Evolutionary conservation across 1,284 basidiomycete species (phyloP).

Genomic region (Lentinus polychrous): DNA sequence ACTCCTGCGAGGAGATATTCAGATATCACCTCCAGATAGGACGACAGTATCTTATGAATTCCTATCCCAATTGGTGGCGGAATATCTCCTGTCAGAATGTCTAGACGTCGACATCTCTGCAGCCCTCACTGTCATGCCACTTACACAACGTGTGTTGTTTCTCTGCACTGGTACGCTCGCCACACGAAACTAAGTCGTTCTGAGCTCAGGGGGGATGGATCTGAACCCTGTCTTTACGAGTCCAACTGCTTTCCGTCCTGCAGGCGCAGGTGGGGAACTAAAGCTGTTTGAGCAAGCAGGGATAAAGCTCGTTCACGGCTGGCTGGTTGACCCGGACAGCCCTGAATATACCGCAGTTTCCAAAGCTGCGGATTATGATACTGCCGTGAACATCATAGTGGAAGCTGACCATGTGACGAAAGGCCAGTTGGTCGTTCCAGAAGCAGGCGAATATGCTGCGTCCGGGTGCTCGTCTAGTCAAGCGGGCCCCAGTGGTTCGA

Average conservation of each 20-base stretch:
- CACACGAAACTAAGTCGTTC: not conserved
- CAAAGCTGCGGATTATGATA: conserved; percentile 58
- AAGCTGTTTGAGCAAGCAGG: conserved; percentile 79
- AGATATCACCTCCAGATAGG: conserved; percentile 58
- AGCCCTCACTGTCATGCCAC: conserved; percentile 77
- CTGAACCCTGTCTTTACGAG: conserved; percentile 79
- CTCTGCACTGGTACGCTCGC: not conserved
- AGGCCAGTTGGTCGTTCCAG: conserved; percentile 45
- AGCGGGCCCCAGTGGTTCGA: conserved; percentile 4
- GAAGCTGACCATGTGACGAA: conserved; percentile 69
- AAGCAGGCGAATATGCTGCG: conserved; percentile 19
- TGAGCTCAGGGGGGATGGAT: conserved; percentile 65
- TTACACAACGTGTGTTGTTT: conserved; percentile 60
- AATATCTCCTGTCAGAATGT: conserved; percentile 64
- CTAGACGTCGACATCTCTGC: conserved; percentile 66
- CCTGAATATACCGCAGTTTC: conserved; percentile 51
- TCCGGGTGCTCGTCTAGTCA: conserved; percentile 7
- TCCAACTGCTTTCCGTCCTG: conserved; percentile 59
- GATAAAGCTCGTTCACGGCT: conserved; percentile 82
- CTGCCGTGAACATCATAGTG: conserved; percentile 64
- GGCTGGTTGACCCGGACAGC: conserved; percentile 79
- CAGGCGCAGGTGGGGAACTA: conserved; percentile 61
- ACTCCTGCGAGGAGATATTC: conserved; percentile 71
- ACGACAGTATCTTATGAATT: conserved; percentile 78
- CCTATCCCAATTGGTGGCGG: conserved; percentile 75